These are phyloP conservation scores for Fomitopsis pulvina DNA, from an alignment of 768 basidiomycete genomes.

Conservation along the genomic window DNA sequence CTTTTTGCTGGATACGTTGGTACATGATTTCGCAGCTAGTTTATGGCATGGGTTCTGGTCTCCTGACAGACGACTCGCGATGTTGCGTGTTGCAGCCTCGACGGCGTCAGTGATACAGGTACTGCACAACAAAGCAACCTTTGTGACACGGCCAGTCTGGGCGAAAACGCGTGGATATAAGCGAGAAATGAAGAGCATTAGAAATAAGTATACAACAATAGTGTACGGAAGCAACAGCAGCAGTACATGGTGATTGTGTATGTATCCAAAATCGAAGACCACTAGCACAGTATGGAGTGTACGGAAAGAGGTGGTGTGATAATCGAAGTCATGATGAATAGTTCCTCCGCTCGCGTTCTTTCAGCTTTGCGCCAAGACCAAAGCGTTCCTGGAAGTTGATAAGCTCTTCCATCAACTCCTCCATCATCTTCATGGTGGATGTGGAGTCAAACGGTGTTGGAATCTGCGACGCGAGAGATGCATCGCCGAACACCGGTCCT, in stretches of 20 bases:
- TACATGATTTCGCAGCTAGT: not conserved
- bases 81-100: no score
- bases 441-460: conserved; percentile 8
- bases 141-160: no score
- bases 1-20: no score
- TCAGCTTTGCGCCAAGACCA: conserved; percentile 47
- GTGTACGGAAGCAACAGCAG: not conserved
- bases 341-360: conserved; percentile 28
- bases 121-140: no score
- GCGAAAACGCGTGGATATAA: no score
- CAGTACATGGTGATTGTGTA: not conserved
- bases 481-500: not conserved
- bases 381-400: conserved; percentile 86
- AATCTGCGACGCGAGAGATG: not conserved
- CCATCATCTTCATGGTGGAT: conserved; percentile 77
- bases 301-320: not conserved
- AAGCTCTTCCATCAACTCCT: conserved; percentile 85
- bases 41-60: not conserved
- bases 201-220: not conserved
- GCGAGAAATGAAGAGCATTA: not conserved
- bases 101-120: not conserved
- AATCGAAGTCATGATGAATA: conserved; percentile 19
- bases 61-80: not conserved
- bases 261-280: not conserved
- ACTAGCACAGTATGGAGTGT: not conserved